Base-by-base conservation (phyloP, 768 basidiomycete genomes). In the Dendrothele bispora region DNA sequence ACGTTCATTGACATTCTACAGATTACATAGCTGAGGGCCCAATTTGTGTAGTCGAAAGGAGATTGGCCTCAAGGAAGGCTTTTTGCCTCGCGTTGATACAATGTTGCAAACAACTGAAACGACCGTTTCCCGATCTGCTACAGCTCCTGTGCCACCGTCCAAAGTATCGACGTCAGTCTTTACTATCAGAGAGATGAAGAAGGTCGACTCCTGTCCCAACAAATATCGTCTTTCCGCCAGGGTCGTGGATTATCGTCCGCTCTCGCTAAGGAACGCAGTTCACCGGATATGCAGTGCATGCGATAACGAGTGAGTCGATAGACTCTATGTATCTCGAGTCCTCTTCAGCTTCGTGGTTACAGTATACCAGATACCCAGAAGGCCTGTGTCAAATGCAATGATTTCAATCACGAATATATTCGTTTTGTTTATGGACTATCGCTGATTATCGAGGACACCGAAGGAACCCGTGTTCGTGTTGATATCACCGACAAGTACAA, bases 191-290 rank as follows among this genome's bases (percentile, higher is more conserved):
- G 65, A 66, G 15, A 66, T 80, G 39, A 57, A 69, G 49, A 68
- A 79, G 48, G 58, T 78, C 32, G 53, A 63, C 7, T 48, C 58
- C 12, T 49, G n/a, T n/a, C n/a, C 52, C 22, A 54, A 64, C 20
- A 60, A 58, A 32, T 69, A 61, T 38, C 67, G 61, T 30, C 59
- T 85, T 20, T 55, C 66, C 8, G 84, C 78, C 5, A 76, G 75
- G 17, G 71, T 75, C 2, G 56, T 78, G 7, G 81, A 83, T 55
- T 85, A 78, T 56, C 75, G 71, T 54, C 86, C 86, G 1, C 65
- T 71, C 26, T 56, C 70, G 24, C 55, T 86, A 24, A 53, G 63
- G 22, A 72, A 83, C 14, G 79, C 73, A 14, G 71, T 77, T 28
- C 64, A 69, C 21, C 63, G 77, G 28, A 65, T 65, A 30, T 89